phyloP scores from a whole-genome alignment of 2,329 filamentous ascomycete species.

The Nectriaceae sp. region DNA sequence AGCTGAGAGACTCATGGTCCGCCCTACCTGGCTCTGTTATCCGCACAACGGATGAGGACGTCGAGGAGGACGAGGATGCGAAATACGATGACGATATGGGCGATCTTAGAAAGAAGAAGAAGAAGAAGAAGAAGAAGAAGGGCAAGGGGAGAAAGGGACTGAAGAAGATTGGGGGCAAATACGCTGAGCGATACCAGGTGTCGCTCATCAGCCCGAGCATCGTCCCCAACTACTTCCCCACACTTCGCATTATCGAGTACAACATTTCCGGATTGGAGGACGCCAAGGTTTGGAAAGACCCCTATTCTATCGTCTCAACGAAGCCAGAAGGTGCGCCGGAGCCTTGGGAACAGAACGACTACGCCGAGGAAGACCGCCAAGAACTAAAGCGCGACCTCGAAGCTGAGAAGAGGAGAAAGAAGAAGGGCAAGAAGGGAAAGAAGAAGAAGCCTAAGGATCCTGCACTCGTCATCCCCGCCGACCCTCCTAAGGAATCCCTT shows the following conservation, averaged over 20 bases:
- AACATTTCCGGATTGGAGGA: slow-evolving; percentile 79
- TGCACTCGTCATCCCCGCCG: slow-evolving; percentile 65
- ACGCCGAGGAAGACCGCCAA: slow-evolving; percentile 16
- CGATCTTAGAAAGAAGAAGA: slow-evolving; percentile 23
- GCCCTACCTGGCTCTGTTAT: slow-evolving; percentile 62
- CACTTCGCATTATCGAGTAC: slow-evolving; percentile 88
- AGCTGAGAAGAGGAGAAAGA: slow-evolving; percentile 38
- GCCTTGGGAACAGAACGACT: slow-evolving; percentile 33
- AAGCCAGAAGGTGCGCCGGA: slow-evolving; percentile 7
- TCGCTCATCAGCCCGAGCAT: slow-evolving; percentile 83
- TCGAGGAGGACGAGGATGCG: slow-evolving; percentile 21
- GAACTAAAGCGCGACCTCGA: slow-evolving; percentile 32
- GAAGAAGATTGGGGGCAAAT: slow-evolving; percentile 72
- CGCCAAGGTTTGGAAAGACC: slow-evolving; percentile 47
- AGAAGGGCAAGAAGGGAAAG: slow-evolving; percentile 46
- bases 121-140: slow-evolving; percentile 39
- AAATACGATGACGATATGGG: slow-evolving; percentile 21
- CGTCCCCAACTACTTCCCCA: slow-evolving; percentile 91
- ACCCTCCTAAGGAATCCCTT: slow-evolving; percentile 69
- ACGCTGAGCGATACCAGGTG: slow-evolving; percentile 82
- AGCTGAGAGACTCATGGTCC: slow-evolving; percentile 77
- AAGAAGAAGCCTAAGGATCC: slow-evolving; percentile 59
- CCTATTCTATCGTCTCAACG: slow-evolving; percentile 18
- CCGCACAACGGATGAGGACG: slow-evolving; percentile 18
- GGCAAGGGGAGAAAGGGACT: slow-evolving; percentile 51